Percentiles rank a stretch among this genome's conserved stretches.
Conservation (phyloP, 106 monocot genomes). For the Allium fistulosum region DNA sequence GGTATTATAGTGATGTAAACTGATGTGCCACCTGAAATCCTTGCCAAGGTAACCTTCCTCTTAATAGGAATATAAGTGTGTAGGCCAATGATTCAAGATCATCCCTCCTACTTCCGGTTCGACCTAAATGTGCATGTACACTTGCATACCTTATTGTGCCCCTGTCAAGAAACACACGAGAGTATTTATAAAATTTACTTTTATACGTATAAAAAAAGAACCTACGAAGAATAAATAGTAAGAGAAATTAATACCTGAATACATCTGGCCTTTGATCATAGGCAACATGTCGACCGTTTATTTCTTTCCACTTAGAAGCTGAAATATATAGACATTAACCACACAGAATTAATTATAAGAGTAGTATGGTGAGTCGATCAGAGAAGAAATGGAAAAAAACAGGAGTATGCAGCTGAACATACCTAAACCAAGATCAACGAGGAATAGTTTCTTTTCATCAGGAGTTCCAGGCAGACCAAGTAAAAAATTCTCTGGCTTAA, state of each 20-base stretch:
- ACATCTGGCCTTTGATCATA: slow-evolving; percentile 98
- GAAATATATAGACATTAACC: slow-evolving; percentile 8
- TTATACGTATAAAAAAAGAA: too few relatives aligned
- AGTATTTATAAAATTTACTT: too few relatives aligned
- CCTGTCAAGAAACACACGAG: slow-evolving; percentile 27
- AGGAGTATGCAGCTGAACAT: slow-evolving; percentile 3
- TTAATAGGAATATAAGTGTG: slow-evolving; percentile 84
- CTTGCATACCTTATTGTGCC: slow-evolving; percentile 98
- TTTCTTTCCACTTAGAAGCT: slow-evolving; percentile 92
- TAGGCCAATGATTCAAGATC: slow-evolving; percentile 93
- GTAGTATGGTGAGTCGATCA: neutral
- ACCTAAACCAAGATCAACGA: slow-evolving; percentile 97
- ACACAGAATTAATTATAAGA: neutral
- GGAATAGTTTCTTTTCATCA: slow-evolving; percentile 96
- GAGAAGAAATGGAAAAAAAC: neutral
- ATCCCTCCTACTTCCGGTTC: slow-evolving; percentile 92
- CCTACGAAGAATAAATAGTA: neutral
- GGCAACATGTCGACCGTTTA: slow-evolving; percentile 81
- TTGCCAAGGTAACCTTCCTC: slow-evolving; percentile 95
- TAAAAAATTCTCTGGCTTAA: slow-evolving; percentile 96
- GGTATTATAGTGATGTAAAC: neutral
- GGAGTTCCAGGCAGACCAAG: slow-evolving; percentile 85
- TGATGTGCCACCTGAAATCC: slow-evolving; percentile 72
- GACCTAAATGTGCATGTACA: slow-evolving; percentile 98
- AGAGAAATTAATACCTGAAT: slow-evolving; percentile 50